Conservation (phyloP, 192 early-diverging fungal genomes). For the Mycoemilia scoparia region DNA sequence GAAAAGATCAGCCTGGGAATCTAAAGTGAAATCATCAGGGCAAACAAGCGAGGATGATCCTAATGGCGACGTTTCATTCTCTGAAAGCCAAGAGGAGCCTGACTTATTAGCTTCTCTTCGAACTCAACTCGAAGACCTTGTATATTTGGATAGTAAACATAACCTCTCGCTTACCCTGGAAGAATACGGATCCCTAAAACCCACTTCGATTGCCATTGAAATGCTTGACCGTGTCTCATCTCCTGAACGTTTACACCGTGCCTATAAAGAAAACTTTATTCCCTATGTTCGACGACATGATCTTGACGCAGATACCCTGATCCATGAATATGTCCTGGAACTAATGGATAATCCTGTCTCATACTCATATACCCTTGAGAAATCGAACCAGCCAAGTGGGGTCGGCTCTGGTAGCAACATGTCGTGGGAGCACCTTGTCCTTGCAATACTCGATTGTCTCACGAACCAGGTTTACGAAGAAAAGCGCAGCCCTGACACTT, state of each 20-base stretch:
- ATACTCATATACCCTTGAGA: too few relatives aligned
- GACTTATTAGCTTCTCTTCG: constrained; percentile 5
- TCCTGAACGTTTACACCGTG: constrained; percentile 33
- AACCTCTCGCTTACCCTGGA: constrained; percentile 22
- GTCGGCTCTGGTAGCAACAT: constrained; percentile 1
- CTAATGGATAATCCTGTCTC: too few relatives aligned
- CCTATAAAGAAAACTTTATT: constrained; percentile 33
- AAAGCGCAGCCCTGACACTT: constrained; percentile 5
- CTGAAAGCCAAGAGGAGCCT: background rate
- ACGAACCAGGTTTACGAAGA: constrained; percentile 3
- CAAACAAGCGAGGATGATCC: too few relatives aligned
- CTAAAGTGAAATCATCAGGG: too few relatives aligned
- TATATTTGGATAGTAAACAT: constrained; percentile 31
- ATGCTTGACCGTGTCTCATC: constrained; percentile 42
- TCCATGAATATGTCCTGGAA: constrained; percentile 36
- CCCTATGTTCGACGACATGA: constrained; percentile 34
- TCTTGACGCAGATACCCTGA: constrained; percentile 30
- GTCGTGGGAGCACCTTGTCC: constrained; percentile 40
- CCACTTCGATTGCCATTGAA: constrained; percentile 25
- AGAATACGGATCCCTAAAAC: constrained; percentile 31
- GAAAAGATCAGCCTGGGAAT: too few relatives aligned
- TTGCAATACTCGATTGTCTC: constrained; percentile 30
- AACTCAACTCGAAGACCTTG: constrained; percentile 37
- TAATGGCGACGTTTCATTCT: background rate
- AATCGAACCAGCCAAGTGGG: too few relatives aligned